Evolutionary conservation across 306 rosid genomes (phyloP), one percentile per base, ranked within the genome.

Genomic region (Hippophae rhamnoides): DNA sequence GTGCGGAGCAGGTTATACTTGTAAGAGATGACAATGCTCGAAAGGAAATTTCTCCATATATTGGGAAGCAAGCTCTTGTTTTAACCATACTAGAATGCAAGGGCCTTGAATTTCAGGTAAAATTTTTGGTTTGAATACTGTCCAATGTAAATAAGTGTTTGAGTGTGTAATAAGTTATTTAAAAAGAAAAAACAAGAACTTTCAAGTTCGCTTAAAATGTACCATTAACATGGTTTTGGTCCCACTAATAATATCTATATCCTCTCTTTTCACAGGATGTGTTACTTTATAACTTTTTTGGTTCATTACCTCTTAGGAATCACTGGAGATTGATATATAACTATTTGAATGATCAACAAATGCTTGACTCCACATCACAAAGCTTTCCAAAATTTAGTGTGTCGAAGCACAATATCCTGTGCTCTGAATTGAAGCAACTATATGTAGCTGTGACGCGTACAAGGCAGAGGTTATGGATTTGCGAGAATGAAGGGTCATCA

Each of bases 41-140:
- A 14, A 68, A 69, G 9, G 85, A 80, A 52, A 61, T 87, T 48
- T 45, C 69, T 7, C 69, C 47, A 3, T 47, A 65, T 58, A 85
- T 82, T 40, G 95, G 89, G 44, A 84, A 87, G 63, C 80, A 84
- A 8, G 93, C 95, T 69, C 93, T 87, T 73, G 81, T 87, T 10
- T 66, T 87, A 55, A 87, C 95, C 5, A 70, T 84, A 42, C 41
- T 87, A 47, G 93, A 87, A 71, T 87, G 95, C 69, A 87, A 87
- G 58, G 95, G 96, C n/a, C 94, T 88, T 40, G 94, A 88, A 43
- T 88, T 88, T 72, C 94, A 88, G 96, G 96, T 88, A 48, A 56
- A 38, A 47, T 40, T 10, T 48, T 11, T 48, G 14, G 13, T 10
- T 48, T 48, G 52, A 11, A 2, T 48, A 48, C 10, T 48, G 52